Evolutionary conservation across 306 rosid genomes (phyloP), one percentile per base, ranked within the genome.

Genomic region (Acacia melanoxylon): DNA sequence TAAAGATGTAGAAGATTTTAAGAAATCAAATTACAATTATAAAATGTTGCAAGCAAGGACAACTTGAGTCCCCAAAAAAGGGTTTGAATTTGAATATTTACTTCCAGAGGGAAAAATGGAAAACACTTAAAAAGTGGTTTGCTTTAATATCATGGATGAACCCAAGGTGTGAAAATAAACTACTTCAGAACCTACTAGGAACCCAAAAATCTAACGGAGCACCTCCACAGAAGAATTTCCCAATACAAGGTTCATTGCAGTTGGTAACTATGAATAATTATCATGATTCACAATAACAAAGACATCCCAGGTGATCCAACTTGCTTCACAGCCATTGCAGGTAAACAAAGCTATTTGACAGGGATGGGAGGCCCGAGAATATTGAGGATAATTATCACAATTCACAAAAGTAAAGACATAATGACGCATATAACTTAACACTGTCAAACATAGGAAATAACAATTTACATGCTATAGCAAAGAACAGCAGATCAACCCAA

Each of bases 101-200:
- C 67, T 61, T 58, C 13, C 20, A 33, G 73, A 46, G 46, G 35
- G 45, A 27, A 62, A 42, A 49, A 25, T 13, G 52, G 74, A 31
- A 59, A 31, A 59, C 51, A 37, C 11, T 37, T 22, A n/a, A 49
- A 15, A 13, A 4, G 58, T 51, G 58, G 22, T 51, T 20, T 56
- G 62, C 10, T 56, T 19, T n/a, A 56, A 19, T n/a, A 8, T 56
- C 62, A n/a, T 56, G 62, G 62, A 56, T 19, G 61, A 20, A 52
- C 25, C 61, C 10, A 19, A 5, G 22, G 24, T 52, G 20, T 52
- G 61, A 52, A 52, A 52, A 19, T 52, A 52, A 54, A 20, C 49
- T 68, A 33, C 37, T 67, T 82, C 76, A 75, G 51, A 68, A 42
- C 75, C 80, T 54, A 52, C n/a, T 20, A 66, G 37, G 70, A 15